Evolutionary conservation across 2,329 filamentous ascomycete genomes (phyloP).

Genomic region (Cercospora citrullina): DNA sequence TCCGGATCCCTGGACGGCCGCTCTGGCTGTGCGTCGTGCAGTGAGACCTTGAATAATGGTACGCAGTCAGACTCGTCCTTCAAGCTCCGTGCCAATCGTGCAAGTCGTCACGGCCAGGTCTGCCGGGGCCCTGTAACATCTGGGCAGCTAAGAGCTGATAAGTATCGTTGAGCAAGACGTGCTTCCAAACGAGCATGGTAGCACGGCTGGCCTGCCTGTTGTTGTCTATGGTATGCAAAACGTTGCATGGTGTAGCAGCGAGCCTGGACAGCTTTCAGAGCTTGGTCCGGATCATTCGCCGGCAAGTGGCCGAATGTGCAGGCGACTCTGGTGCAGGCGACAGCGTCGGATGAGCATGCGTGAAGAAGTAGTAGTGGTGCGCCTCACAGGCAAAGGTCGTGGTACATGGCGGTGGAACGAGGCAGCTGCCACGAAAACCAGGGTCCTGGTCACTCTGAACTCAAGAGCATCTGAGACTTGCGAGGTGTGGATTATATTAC

Average conservation of each 20-base stretch:
- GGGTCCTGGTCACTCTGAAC: conserved; percentile 4
- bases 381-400: neutral
- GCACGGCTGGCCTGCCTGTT: neutral
- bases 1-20: conserved; percentile 4
- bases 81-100: neutral
- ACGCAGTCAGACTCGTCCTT: conserved; percentile 7
- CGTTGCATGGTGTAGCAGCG: neutral
- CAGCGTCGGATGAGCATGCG: neutral
- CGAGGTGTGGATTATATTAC: neutral
- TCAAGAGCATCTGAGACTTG: conserved; percentile 1
- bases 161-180: neutral
- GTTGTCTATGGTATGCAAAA: neutral
- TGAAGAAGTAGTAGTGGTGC: neutral
- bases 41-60: conserved; percentile 2
- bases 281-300: neutral
- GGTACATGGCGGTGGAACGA: conserved; percentile 4
- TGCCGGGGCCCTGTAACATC: neutral
- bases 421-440: conserved; percentile 1
- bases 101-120: neutral
- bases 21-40: neutral
- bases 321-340: neutral
- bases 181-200: neutral
- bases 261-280: neutral
- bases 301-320: neutral
- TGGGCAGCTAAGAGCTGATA: neutral